Evolutionary conservation across 345 rosid species (phyloP).

Genomic region (Pistacia integerrima): DNA sequence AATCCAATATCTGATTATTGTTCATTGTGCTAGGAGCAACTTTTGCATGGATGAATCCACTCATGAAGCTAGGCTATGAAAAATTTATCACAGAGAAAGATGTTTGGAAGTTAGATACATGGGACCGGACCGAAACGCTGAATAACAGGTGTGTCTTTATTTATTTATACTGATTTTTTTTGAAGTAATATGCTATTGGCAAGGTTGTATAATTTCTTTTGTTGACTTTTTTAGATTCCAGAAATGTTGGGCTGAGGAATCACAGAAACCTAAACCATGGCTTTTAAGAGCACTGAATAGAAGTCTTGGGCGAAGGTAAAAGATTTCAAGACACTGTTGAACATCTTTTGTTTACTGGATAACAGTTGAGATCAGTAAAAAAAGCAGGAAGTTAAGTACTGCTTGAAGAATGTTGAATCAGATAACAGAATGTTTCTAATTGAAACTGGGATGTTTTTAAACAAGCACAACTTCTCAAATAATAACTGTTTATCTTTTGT

Average conservation of each 20-base stretch:
- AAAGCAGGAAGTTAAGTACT: background rate
- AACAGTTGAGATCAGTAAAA: background rate
- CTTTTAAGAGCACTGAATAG: constrained; percentile 76
- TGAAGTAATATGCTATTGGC: constrained; percentile 19
- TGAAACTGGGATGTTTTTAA: no score
- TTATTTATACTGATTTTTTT: constrained; percentile 13
- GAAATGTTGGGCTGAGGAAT: constrained; percentile 85
- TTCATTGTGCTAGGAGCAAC: constrained; percentile 43
- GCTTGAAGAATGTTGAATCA: background rate
- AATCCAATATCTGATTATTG: constrained; percentile 9
- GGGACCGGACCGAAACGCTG: constrained; percentile 92
- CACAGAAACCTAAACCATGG: constrained; percentile 80
- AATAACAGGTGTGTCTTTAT: constrained; percentile 49
- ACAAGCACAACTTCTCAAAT: no score
- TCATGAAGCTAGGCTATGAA: constrained; percentile 86
- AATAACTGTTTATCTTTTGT: no score
- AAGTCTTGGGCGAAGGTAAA: constrained; percentile 95
- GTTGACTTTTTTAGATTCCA: constrained; percentile 59
- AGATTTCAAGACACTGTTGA: background rate
- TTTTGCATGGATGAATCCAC: constrained; percentile 88
- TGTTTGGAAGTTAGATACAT: constrained; percentile 85
- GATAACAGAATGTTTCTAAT: background rate
- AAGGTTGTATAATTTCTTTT: constrained; percentile 25
- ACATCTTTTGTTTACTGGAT: background rate
- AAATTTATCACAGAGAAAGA: constrained; percentile 93